Percentiles rank a stretch among this genome's conserved stretches.
These are phyloP conservation scores for Cyberlindnera xylosilytica DNA, from an alignment of 805 yeast genomes.

Conservation along the genomic window DNA sequence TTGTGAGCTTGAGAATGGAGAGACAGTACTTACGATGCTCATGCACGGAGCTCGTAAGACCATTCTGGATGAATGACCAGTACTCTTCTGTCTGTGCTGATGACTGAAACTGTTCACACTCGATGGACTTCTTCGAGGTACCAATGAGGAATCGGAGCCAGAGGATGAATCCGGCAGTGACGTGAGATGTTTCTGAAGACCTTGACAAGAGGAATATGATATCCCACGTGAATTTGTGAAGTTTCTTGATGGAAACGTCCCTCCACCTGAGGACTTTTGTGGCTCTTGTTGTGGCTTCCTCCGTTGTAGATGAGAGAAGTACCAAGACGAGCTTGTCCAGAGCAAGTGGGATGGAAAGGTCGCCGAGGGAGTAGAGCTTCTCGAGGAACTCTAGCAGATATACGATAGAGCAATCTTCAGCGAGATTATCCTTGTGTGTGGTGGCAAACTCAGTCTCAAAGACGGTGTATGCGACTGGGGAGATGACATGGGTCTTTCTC, in stretches of 20 bases:
- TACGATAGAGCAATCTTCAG: background rate
- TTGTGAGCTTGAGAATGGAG: conserved; percentile 60
- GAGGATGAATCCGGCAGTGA: conserved; percentile 45
- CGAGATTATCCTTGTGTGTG: too few relatives aligned
- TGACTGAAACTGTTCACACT: conserved; percentile 2
- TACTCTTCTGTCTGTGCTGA: conserved; percentile 31
- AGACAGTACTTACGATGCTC: conserved; percentile 69
- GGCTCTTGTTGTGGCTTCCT: conserved; percentile 33
- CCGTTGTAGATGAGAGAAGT: conserved; percentile 38
- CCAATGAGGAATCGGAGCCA: conserved; percentile 52
- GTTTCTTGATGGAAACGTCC: conserved; percentile 24
- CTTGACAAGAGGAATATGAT: conserved; percentile 36
- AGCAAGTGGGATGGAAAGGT: conserved; percentile 1
- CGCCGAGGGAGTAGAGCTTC: conserved; percentile 14
- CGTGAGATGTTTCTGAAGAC: conserved; percentile 29
- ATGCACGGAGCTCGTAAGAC: conserved; percentile 53
- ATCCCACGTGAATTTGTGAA: conserved; percentile 44
- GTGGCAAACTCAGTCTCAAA: conserved; percentile 3
- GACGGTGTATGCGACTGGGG: conserved; percentile 2
- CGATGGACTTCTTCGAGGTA: conserved; percentile 10
- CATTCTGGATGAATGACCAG: conserved; percentile 57
- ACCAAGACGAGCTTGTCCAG: conserved; percentile 31
- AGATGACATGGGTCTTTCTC: conserved; percentile 5
- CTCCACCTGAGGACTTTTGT: conserved; percentile 55
- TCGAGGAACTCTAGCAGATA: conserved; percentile 15